Conservation (phyloP, 169 alveolate genomes). For the Perkinsus olseni region DNA sequence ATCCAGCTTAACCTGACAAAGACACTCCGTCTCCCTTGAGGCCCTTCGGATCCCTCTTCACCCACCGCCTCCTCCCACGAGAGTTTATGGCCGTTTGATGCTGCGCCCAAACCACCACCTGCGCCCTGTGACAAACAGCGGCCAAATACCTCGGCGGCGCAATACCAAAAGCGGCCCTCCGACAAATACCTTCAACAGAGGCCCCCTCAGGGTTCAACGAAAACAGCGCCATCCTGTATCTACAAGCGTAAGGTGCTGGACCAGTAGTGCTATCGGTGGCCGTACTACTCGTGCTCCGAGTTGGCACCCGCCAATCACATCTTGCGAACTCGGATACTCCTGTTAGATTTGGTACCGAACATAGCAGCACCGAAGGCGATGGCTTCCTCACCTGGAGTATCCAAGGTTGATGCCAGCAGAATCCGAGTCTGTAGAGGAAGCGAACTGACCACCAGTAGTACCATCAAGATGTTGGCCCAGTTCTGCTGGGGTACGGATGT, state of each 20-base stretch:
- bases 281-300: background rate
- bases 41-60: no score
- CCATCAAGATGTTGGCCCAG: slow-evolving; percentile 27
- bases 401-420: background rate
- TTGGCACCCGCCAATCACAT: slow-evolving; percentile 8
- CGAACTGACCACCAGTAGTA: background rate
- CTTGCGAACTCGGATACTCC: slow-evolving; percentile 18
- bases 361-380: slow-evolving; percentile 39
- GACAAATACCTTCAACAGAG: background rate
- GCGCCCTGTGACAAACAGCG: background rate
- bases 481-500: background rate
- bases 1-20: background rate
- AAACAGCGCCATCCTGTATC: background rate
- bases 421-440: no score
- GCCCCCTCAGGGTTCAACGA: background rate
- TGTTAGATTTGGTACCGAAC: slow-evolving; percentile 26
- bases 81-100: background rate
- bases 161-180: no score
- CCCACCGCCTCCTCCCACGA: background rate
- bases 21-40: background rate
- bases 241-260: no score
- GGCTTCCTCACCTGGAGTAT: slow-evolving; percentile 35
- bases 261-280: no score
- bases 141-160: no score
- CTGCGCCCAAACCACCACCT: no score